A percentile compares a stretch with the other conserved stretches of the same genome.
These are phyloP conservation scores for Trifolium subterraneum DNA, from an alignment of 306 rosid genomes.

Conservation along the genomic window DNA sequence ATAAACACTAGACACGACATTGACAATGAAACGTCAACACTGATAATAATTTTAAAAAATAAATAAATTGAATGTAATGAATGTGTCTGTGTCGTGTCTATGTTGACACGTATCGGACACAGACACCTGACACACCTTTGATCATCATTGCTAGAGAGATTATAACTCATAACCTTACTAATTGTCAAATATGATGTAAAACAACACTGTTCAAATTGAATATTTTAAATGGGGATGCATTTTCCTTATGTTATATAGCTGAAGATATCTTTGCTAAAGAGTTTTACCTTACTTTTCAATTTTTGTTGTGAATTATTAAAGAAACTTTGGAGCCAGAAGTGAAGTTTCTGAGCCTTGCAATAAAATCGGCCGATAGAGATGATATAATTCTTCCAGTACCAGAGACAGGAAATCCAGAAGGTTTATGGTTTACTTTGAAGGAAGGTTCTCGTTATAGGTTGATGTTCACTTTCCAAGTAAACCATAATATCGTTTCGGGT, in stretches of 20 bases:
- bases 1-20: too few relatives aligned
- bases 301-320: conserved; percentile 33
- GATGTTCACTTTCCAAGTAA: conserved; percentile 74
- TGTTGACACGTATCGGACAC: too few relatives aligned
- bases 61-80: background rate
- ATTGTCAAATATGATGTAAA: background rate
- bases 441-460: conserved; percentile 88
- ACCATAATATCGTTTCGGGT: conserved; percentile 86
- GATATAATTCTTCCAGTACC: conserved; percentile 81
- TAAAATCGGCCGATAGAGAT: conserved; percentile 63
- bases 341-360: conserved; percentile 79
- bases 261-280: background rate
- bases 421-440: conserved; percentile 92
- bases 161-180: background rate
- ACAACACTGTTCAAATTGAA: background rate
- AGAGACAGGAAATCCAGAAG: conserved; percentile 68
- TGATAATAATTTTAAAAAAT: too few relatives aligned
- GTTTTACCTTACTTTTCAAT: background rate
- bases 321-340: conserved; percentile 92
- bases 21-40: too few relatives aligned
- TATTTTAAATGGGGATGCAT: background rate
- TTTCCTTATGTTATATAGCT: background rate
- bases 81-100: background rate
- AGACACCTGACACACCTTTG: too few relatives aligned
- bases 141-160: too few relatives aligned